Conservation (phyloP, 2,329 filamentous ascomycete species). For the Colletotrichum shisoi region DNA sequence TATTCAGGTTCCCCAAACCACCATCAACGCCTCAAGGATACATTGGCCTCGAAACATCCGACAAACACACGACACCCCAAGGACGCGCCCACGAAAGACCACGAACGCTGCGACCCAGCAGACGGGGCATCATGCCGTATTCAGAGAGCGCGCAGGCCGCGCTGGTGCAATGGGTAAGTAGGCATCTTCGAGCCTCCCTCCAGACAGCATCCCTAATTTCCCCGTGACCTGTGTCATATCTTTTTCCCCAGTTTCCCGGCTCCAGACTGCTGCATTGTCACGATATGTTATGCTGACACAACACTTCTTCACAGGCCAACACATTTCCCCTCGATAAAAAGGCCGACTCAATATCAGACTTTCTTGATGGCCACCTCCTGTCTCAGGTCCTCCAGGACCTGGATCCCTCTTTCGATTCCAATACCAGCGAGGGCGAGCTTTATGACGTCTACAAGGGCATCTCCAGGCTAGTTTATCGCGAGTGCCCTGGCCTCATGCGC, state of each 20-base stretch:
- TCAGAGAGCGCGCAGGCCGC: constrained; percentile 59
- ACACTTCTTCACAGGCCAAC: constrained; percentile 42
- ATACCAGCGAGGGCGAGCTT: constrained; percentile 44
- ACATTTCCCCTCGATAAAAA: constrained; percentile 57
- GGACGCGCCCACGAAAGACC: constrained; percentile 14
- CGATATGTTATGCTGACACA: constrained; percentile 29
- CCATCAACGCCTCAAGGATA: background rate
- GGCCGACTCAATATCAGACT: constrained; percentile 60
- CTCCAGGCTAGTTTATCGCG: constrained; percentile 63
- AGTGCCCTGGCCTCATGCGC: constrained; percentile 60
- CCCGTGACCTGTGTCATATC: constrained; percentile 1
- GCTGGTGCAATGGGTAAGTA: constrained; percentile 64
- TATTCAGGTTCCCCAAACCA: constrained; percentile 10
- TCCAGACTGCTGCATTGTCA: constrained; percentile 37
- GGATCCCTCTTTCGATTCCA: constrained; percentile 61
- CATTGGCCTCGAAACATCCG: background rate
- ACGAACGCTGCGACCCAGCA: constrained; percentile 20
- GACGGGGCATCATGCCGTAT: constrained; percentile 50
- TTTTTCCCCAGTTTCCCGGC: background rate
- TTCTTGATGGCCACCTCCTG: constrained; percentile 63
- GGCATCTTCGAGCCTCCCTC: constrained; percentile 34
- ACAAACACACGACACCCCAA: constrained; percentile 12
- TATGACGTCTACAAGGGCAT: constrained; percentile 64
- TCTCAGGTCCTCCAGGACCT: constrained; percentile 66
- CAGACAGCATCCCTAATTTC: constrained; percentile 7